Evolutionary conservation across 768 basidiomycete species (phyloP), one percentile per base, ranked within the genome.

Genomic region (Mycena pura): DNA sequence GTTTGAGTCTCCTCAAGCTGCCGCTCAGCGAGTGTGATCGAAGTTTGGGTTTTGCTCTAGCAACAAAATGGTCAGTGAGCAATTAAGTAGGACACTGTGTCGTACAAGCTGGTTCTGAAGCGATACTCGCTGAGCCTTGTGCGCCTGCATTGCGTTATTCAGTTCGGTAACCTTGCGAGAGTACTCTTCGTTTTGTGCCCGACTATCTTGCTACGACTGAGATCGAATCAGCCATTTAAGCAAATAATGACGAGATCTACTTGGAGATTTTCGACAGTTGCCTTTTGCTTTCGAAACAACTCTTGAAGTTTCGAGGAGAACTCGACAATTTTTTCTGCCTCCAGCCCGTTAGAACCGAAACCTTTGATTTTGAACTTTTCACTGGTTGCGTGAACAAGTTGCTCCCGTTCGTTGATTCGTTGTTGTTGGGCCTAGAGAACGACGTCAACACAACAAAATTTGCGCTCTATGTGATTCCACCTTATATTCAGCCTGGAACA

Each of bases 281-380:
- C 66, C n/a, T 80, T 84, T 62, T 90, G 88, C 61, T 80, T 83
- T 32, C 84, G 78, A 57, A 87, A 86, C 5, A 90, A 72, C 24
- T 91, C 88, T 5, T 76, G 78, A 3, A 97, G 76, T 48, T 83
- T 84, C 9, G 86, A 76, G 24, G 87, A 79, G 71, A 97, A 96
- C 43, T 93, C 90, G 27, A 82, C 72, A 19, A 95, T 81, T 70
- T 93, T 85, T 38, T 86, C 84, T 38, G 86, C 82, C 48, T 89
- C 89, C 32, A 95, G 79, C 2, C 89, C 88, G 0, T 86, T 81
- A 47, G 86, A 80, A 51, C 85, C 86, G 70, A 86, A 95, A 0
- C 92, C 93, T 48, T 86, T 86, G 66, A 98, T 88, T 9, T 83
- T 80, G 66, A 91, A 79, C 64, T 86, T 86, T 32, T 85, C 78